Base-by-base conservation (phyloP, 2,329 filamentous ascomycete genomes). In the Dothideomycetes sp. region DNA sequence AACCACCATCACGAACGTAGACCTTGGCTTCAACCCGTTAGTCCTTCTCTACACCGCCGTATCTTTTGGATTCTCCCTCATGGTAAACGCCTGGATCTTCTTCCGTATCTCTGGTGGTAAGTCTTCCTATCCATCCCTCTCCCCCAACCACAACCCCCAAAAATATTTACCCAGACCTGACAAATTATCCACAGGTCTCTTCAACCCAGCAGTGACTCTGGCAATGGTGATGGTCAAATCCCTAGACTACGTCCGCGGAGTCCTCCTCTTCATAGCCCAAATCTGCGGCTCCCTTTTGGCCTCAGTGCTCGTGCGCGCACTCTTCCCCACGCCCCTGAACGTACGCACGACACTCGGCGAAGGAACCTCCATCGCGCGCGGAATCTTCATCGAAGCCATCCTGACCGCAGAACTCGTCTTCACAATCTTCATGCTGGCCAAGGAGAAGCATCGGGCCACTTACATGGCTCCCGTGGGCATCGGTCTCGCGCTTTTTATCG, bases 401-500 rank as follows among this genome's bases (percentile, higher is more conserved):
- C 64, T 81, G 25, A 82, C 78, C 0, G 64, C 74, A 0, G 69
- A 80, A 53, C 64, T 83, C 8, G 70, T 81, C 6, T 65, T 82
- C 39, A 72, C 77, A 3, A 74, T 82, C 20, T 74, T 78, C 56
- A 80, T 84, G 73, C 67, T 84, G 31, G 80, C 80, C 0, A 74
- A 76, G 4, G 80, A 84, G 56, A 85, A 86, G 62, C 80, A 85
- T 57, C 77, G 78, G 31, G 75, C 76, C 2, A 86, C 82, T 0
- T 84, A 71, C 53, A 62, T 85, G 1, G 82, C 82, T 0, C 82
- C 82, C 0, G 63, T 86, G 3, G 80, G 78, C 10, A 84, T 87
- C 48, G 82, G 83, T 1, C 60, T 84, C 2, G 68, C 80, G 0
- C 69, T 86, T 39, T 85, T 86, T 57, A 70, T 85, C 30, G 64